Percentiles rank a stretch among this genome's conserved stretches.
Conservation (phyloP, 2,329 filamentous ascomycete genomes). For the Botrytis squamosa region DNA sequence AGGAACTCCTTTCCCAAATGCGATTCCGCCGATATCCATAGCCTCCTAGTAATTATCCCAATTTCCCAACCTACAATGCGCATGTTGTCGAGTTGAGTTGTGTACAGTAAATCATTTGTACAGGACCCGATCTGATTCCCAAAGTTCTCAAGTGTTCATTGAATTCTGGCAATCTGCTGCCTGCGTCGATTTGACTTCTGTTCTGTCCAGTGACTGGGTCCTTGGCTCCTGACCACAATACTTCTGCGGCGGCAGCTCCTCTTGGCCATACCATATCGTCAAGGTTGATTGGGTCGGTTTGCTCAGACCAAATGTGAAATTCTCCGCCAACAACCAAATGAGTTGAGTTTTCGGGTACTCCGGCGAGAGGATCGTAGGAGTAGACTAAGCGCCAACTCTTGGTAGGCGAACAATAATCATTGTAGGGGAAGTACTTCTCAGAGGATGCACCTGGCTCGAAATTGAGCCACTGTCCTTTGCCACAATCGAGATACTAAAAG, state of each 20-base stretch:
- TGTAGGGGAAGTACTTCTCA: constrained; percentile 62
- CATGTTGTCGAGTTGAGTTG: constrained; percentile 57
- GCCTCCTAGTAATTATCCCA: neutral
- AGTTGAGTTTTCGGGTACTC: constrained; percentile 59
- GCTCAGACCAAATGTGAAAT: constrained; percentile 77
- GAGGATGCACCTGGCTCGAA: constrained; percentile 58
- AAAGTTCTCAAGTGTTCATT: constrained; percentile 64
- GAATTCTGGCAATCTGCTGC: constrained; percentile 70
- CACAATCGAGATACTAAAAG: constrained; percentile 75
- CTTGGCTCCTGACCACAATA: constrained; percentile 73
- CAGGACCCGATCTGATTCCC: constrained; percentile 62
- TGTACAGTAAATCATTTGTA: constrained; percentile 73
- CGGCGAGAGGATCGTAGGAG: constrained; percentile 69
- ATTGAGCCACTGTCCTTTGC: constrained; percentile 76
- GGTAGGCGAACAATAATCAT: constrained; percentile 76
- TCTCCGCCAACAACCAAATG: constrained; percentile 78
- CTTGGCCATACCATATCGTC: constrained; percentile 79
- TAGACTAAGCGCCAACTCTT: constrained; percentile 85
- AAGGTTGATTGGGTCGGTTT: constrained; percentile 73
- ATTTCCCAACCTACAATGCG: constrained; percentile 26
- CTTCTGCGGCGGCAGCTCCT: constrained; percentile 70
- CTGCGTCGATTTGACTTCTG: constrained; percentile 67
- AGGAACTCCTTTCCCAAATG: neutral
- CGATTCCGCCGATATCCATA: neutral
- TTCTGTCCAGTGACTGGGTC: constrained; percentile 63